Conservation (phyloP, 2,329 filamentous ascomycete genomes). For the Nannizzia gypsea region DNA sequence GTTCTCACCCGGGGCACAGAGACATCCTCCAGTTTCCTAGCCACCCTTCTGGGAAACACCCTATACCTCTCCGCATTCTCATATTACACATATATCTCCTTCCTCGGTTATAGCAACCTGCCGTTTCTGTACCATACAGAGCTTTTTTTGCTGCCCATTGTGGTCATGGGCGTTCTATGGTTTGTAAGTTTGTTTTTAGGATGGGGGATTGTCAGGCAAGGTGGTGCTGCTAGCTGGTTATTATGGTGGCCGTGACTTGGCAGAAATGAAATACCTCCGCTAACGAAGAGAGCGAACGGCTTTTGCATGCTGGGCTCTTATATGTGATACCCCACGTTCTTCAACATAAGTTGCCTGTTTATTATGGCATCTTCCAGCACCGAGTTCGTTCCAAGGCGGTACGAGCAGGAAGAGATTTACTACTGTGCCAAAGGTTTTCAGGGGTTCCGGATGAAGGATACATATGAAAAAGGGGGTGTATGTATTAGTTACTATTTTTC, state of each 20-base stretch:
- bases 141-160: conserved; percentile 50
- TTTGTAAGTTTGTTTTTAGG: conserved; percentile 38
- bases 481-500: too few relatives aligned
- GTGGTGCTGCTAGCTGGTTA: conserved; percentile 31
- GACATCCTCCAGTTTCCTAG: conserved; percentile 36
- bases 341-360: background rate
- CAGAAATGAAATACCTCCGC: background rate
- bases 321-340: background rate
- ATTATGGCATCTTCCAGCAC: background rate
- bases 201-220: conserved; percentile 36
- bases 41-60: conserved; percentile 51
- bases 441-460: too few relatives aligned
- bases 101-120: conserved; percentile 57
- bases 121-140: conserved; percentile 58
- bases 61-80: conserved; percentile 54
- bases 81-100: conserved; percentile 58
- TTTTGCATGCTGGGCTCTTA: background rate
- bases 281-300: background rate
- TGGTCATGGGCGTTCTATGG: conserved; percentile 51
- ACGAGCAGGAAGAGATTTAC: conserved; percentile 3
- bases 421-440: background rate
- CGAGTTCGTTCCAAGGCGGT: conserved; percentile 1
- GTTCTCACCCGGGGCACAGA: conserved; percentile 36
- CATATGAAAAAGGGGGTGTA: too few relatives aligned
- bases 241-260: conserved; percentile 30